Conservation (phyloP, 305 asterid species). For the Fraxinus dipetala region DNA sequence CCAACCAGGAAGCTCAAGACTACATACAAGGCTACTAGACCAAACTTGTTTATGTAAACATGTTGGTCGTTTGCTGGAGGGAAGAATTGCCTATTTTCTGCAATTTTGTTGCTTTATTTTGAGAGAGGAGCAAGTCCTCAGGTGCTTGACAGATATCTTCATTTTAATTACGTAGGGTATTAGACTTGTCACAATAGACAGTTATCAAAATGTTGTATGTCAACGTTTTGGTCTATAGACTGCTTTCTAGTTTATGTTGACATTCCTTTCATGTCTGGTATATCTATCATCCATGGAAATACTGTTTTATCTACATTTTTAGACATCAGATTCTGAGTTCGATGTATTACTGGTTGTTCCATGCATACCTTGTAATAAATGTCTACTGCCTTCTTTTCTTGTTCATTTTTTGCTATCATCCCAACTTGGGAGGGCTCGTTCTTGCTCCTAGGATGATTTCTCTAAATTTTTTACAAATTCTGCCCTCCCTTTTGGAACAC, state of each 20-base stretch:
- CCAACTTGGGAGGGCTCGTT: constrained; percentile 31
- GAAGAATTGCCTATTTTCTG: neutral
- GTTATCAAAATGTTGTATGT: neutral
- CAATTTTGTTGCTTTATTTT: neutral
- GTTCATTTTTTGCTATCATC: neutral
- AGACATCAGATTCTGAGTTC: neutral
- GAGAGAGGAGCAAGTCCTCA: neutral
- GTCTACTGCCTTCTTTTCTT: neutral
- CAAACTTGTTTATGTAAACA: constrained; percentile 50
- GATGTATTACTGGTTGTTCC: neutral
- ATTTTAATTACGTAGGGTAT: neutral
- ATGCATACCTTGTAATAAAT: neutral
- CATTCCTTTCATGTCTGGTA: neutral
- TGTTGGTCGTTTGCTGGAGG: neutral
- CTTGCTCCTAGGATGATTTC: neutral
- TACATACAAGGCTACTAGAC: constrained; percentile 51
- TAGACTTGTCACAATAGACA: neutral
- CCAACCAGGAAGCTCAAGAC: constrained; percentile 56
- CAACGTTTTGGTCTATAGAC: neutral
- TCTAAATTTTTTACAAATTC: no score
- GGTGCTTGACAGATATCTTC: neutral
- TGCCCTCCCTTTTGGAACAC: neutral
- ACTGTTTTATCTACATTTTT: neutral
- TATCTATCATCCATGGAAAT: neutral
- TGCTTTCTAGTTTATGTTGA: neutral